Percentiles rank a stretch among this genome's conserved stretches.
These are phyloP conservation scores for Murraya paniculata DNA, from an alignment of 345 rosid genomes.

Conservation along the genomic window DNA sequence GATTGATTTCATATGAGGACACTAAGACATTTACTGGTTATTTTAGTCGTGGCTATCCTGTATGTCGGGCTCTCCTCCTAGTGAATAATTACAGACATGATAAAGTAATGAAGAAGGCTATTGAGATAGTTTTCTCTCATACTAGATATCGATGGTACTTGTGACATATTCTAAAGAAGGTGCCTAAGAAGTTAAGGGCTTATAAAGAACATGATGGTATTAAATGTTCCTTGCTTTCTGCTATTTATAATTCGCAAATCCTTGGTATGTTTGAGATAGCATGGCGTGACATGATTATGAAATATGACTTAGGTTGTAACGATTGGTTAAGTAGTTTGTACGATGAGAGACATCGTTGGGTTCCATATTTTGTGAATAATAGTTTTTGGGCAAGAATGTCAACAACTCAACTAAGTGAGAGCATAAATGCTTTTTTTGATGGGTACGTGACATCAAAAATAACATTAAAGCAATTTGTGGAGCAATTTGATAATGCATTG, in stretches of 20 bases:
- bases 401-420: too few species aligned
- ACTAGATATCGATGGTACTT: background rate
- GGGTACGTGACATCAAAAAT: too few species aligned
- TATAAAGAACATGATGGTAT: background rate
- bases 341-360: background rate
- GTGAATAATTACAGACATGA: too few species aligned
- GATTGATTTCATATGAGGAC: too few species aligned
- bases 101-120: background rate
- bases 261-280: background rate
- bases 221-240: background rate
- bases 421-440: too few species aligned
- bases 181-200: background rate
- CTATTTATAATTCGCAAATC: background rate
- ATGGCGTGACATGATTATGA: background rate
- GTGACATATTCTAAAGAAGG: background rate
- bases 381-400: fast-evolving
- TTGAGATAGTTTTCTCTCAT: background rate
- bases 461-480: background rate
- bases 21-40: too few species aligned
- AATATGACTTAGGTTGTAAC: background rate
- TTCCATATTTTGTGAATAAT: too few species aligned
- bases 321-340: background rate
- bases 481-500: background rate
- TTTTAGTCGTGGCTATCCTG: too few species aligned
- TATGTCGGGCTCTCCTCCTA: too few species aligned